phyloP scores from a whole-genome alignment of 768 basidiomycete species.

The Tephrocybe sp. region DNA sequence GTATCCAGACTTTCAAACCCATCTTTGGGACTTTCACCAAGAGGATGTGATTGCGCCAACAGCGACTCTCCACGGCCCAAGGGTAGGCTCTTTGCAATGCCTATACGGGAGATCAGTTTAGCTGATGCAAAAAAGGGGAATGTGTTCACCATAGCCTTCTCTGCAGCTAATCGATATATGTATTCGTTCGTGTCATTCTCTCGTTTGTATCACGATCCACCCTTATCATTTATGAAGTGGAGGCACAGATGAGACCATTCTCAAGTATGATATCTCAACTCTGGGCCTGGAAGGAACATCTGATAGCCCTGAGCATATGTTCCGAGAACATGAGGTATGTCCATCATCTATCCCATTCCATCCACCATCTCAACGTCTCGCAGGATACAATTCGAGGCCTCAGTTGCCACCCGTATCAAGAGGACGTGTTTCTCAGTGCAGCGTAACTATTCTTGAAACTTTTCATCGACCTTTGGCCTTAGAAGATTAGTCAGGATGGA shows the following conservation, averaged over 20 bases:
- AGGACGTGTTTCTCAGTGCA: conserved; percentile 70
- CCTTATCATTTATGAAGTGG: conserved; percentile 38
- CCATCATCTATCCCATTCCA: neutral
- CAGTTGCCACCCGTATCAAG: conserved; percentile 64
- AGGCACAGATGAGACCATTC: conserved; percentile 50
- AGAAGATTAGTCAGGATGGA: conserved; percentile 62
- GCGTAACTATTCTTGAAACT: conserved; percentile 39
- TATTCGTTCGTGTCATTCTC: conserved; percentile 14
- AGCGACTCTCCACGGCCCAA: conserved; percentile 45
- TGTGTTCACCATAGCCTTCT: conserved; percentile 71
- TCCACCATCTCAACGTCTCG: neutral
- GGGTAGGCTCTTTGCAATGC: conserved; percentile 26
- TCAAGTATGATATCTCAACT: conserved; percentile 53
- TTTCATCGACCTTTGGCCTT: neutral
- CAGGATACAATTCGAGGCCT: conserved; percentile 69
- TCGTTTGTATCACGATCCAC: conserved; percentile 1
- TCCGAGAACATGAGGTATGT: conserved; percentile 30
- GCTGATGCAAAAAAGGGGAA: conserved; percentile 47
- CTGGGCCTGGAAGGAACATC: conserved; percentile 21
- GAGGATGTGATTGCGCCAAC: conserved; percentile 48
- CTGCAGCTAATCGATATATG: conserved; percentile 42
- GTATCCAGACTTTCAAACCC: conserved; percentile 49
- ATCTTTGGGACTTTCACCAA: conserved; percentile 69
- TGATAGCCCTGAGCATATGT: conserved; percentile 21
- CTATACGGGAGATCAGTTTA: neutral